A percentile compares a stretch with the other conserved stretches of the same genome.
These are phyloP conservation scores for Leersia perrieri DNA, from an alignment of 176 grass and related monocot genomes.

Conservation along the genomic window DNA sequence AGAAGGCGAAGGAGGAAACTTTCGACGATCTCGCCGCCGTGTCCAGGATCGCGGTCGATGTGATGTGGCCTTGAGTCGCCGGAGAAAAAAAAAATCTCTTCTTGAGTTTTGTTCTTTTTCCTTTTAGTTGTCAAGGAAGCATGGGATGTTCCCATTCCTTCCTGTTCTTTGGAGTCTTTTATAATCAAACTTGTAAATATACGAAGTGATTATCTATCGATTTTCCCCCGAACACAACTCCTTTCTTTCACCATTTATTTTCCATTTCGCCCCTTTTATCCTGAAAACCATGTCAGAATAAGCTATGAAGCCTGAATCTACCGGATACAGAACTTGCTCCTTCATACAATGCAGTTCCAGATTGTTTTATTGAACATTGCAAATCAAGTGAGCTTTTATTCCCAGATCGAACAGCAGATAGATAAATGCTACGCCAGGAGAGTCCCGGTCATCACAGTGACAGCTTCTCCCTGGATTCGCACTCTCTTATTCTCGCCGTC, in stretches of 20 bases:
- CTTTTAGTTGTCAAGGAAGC: not conserved
- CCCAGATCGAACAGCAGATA: too few species aligned
- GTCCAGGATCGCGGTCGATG: constrained; percentile 35
- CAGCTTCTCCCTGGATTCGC: constrained; percentile 63
- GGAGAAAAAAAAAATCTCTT: not conserved
- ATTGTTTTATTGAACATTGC: not conserved
- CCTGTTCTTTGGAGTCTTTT: not conserved
- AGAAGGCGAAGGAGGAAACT: not conserved
- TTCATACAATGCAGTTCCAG: not conserved
- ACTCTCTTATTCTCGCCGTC: constrained; percentile 49
- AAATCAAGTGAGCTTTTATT: not conserved
- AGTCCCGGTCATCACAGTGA: constrained; percentile 61
- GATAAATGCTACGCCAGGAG: constrained; percentile 33
- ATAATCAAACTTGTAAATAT: constrained; percentile 13
- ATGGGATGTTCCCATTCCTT: not conserved
- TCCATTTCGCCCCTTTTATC: not conserved
- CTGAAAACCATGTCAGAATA: not conserved
- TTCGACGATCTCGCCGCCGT: constrained; percentile 26
- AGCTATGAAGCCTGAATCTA: not conserved
- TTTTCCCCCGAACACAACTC: not conserved
- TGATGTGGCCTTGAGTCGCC: constrained; percentile 46
- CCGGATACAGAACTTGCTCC: not conserved
- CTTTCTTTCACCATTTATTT: not conserved
- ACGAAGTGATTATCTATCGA: too few species aligned
- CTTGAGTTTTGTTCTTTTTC: not conserved